Base-by-base conservation (phyloP, 2,329 filamentous ascomycete species). In the Cephalotrichum gorgonifer region DNA sequence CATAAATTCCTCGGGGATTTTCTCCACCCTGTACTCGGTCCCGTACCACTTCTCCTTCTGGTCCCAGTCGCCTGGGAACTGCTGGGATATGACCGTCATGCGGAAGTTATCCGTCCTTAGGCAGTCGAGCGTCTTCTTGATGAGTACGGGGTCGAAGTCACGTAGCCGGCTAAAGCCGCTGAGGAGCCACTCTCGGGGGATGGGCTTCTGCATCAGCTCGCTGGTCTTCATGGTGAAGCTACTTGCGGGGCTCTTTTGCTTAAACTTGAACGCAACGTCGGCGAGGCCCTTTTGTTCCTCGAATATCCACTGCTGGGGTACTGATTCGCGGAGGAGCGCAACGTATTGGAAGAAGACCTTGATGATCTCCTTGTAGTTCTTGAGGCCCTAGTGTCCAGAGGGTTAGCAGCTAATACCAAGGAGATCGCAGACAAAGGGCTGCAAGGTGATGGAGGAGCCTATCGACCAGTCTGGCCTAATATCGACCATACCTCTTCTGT, bases 1-100 rank as follows among this genome's bases (percentile, higher is more conserved):
- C 62, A 95, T 72, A 57, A 96, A 83, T 17, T 89, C 81, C 14
- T 75, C 62, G 0, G 90, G 83, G 31, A 98, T 86, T 60, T 81
- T 85, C 61, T 94, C 86, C 28, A 83, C 76, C 54, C 81, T 86
- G 67, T 96, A 95, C 60, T 97, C 90, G 0, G 93, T 98, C 8
- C 91, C 91, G 58, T 98, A 98, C 93, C 93, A 98, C 62, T 90
- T 88, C 70, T 98, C 93, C 61, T 86, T 94, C 62, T 83, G 70
- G 55, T 94, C 78, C 87, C 88, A 96, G 47, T 80, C 76, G 0
- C 88, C 90, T 0, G 90, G 90, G 56, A 83, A 86, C 8, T 86
- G 84, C 60, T 89, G 86, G 23, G 88, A 91, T 26, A 94, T 81
- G 45, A 97, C 74, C 2, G 81, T 83, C 63, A 96, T 76, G 27